These are phyloP conservation scores for Rhynchospora tenuis DNA, from an alignment of 176 grass and related monocot species.

Conservation along the genomic window DNA sequence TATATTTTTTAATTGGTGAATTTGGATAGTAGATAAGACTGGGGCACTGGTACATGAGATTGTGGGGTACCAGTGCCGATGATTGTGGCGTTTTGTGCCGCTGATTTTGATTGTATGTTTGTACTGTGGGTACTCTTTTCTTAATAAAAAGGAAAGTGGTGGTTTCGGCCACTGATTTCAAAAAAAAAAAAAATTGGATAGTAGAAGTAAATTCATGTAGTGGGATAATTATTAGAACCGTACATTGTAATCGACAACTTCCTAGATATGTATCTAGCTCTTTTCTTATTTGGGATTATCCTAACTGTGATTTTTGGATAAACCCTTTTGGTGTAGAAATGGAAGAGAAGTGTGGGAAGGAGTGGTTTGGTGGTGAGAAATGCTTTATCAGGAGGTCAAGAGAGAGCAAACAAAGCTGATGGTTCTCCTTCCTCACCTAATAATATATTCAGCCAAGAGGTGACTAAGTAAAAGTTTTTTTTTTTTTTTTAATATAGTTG, in stretches of 20 bases:
- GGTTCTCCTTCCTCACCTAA: conserved; percentile 42
- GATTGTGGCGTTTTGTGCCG: no score
- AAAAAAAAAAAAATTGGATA: no score
- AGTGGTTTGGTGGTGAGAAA: conserved; percentile 34
- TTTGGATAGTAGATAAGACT: no score
- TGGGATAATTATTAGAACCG: neutral
- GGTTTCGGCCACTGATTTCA: no score
- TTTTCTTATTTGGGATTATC: neutral
- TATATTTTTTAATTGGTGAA: neutral
- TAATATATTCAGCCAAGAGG: conserved; percentile 68
- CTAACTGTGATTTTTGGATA: neutral
- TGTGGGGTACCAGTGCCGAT: no score
- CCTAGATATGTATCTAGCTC: neutral
- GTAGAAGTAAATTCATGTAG: neutral
- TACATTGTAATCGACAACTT: neutral
- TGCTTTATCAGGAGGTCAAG: conserved; percentile 17
- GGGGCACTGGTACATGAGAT: no score
- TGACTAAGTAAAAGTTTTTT: conserved; percentile 22
- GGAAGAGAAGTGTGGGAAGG: conserved; percentile 23
- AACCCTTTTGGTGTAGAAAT: conserved; percentile 21
- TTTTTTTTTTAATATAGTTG: neutral
- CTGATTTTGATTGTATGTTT: no score
- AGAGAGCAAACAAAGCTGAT: conserved; percentile 50
- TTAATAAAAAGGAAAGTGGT: no score
- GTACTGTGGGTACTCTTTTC: no score